These are phyloP conservation scores for Pneumocystis canis DNA, from an alignment of 1,139 yeast genomes.

Conservation along the genomic window DNA sequence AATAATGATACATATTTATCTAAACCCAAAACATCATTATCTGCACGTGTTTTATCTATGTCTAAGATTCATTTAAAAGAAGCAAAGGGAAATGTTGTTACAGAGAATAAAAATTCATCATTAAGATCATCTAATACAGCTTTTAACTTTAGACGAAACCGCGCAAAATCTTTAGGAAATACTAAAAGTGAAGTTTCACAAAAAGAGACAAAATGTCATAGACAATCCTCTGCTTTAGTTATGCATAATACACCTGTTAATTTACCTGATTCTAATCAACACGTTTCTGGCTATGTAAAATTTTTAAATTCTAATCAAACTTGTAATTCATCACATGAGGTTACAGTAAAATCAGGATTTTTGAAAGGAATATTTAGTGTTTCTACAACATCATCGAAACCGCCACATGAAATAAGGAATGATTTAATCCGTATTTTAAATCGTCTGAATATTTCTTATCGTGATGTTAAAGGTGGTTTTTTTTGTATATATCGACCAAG, in stretches of 20 bases:
- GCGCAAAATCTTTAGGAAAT: background rate
- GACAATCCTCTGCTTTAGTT: background rate
- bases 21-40: background rate
- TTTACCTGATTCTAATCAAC: background rate
- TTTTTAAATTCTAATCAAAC: background rate
- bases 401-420: slow-evolving; percentile 74
- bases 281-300: background rate
- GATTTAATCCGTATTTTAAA: slow-evolving; percentile 69
- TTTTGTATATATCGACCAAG: slow-evolving; percentile 58
- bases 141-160: background rate
- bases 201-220: background rate
- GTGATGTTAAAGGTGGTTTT: slow-evolving; percentile 90
- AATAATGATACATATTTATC: background rate
- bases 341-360: slow-evolving; percentile 56
- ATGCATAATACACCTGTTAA: background rate
- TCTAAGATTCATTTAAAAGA: background rate
- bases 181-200: background rate
- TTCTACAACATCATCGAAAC: slow-evolving; percentile 87
- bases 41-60: background rate
- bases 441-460: slow-evolving; percentile 63
- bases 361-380: slow-evolving; percentile 90
- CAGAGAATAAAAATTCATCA: background rate
- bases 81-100: background rate
- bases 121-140: background rate
- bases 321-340: background rate